phyloP scores from a whole-genome alignment of 768 basidiomycete species.

The Tephrocybe sp. region DNA sequence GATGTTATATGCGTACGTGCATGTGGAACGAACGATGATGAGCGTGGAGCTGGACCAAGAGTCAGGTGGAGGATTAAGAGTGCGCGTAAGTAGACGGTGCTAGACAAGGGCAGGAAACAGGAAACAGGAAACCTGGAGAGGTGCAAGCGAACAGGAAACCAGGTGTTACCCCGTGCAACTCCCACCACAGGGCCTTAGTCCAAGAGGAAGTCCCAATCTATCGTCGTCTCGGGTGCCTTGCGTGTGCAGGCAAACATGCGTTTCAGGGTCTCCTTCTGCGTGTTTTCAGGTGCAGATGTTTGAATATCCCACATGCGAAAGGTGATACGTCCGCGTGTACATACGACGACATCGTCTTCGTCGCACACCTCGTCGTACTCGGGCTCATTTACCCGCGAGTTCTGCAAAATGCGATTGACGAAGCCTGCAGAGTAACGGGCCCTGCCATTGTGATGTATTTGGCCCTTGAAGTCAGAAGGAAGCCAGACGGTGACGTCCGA shows the following conservation, averaged over 20 bases:
- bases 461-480: slow-evolving; percentile 77
- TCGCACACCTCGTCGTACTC: slow-evolving; percentile 31
- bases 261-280: slow-evolving; percentile 61
- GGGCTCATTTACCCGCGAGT: slow-evolving; percentile 48
- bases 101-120: not conserved
- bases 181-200: slow-evolving; percentile 39
- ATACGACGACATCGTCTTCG: slow-evolving; percentile 64
- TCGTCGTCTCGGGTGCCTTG: slow-evolving; percentile 53
- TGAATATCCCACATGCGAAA: slow-evolving; percentile 83
- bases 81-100: not conserved
- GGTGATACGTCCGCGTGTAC: slow-evolving; percentile 58
- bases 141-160: slow-evolving; percentile 13
- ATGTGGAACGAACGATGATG: not conserved
- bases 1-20: slow-evolving; percentile 2
- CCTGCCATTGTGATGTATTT: slow-evolving; percentile 54
- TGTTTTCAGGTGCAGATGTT: slow-evolving; percentile 61
- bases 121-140: slow-evolving; percentile 1
- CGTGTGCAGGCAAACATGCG: slow-evolving; percentile 61
- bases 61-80: not conserved
- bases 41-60: not conserved
- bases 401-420: slow-evolving; percentile 61
- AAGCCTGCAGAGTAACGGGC: slow-evolving; percentile 71
- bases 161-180: not conserved
- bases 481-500: slow-evolving; percentile 77
- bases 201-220: slow-evolving; percentile 81